A percentile compares a stretch with the other conserved stretches of the same genome.
phyloP scores from a whole-genome alignment of 352 stramenopile species.

The Globisporangium polare region DNA sequence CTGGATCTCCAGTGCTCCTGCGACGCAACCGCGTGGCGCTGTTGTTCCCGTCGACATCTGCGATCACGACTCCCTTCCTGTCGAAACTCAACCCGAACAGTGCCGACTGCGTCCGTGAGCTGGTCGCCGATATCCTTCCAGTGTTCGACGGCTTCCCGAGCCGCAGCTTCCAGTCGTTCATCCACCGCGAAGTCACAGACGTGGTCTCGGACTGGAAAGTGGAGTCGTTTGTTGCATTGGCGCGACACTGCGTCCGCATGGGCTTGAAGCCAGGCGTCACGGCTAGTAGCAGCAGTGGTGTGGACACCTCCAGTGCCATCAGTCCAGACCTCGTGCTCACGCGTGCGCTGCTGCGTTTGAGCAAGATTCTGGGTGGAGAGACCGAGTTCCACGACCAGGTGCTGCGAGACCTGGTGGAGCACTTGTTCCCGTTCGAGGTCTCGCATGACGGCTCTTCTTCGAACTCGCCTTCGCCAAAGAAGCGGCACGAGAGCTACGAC shows the following conservation, averaged over 20 bases:
- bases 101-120: constrained; percentile 43
- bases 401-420: constrained; percentile 51
- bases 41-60: constrained; percentile 50
- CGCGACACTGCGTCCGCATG: constrained; percentile 57
- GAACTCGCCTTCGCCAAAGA: constrained; percentile 22
- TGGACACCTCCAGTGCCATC: constrained; percentile 5
- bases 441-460: constrained; percentile 19
- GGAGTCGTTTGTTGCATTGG: constrained; percentile 62
- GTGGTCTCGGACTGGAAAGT: constrained; percentile 57
- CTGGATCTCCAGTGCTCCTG: constrained; percentile 58
- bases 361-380: constrained; percentile 49
- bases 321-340: constrained; percentile 43
- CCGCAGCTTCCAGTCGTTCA: constrained; percentile 49
- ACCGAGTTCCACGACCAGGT: constrained; percentile 47
- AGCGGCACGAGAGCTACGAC: constrained; percentile 19
- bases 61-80: constrained; percentile 46
- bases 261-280: constrained; percentile 18
- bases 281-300: constrained; percentile 11
- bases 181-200: constrained; percentile 59
- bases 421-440: constrained; percentile 49
- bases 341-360: constrained; percentile 51
- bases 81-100: constrained; percentile 26
- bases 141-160: constrained; percentile 65
- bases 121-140: constrained; percentile 53
- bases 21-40: constrained; percentile 67